Conservation (phyloP, 805 yeast species). For the Hanseniaspora meyeri region DNA sequence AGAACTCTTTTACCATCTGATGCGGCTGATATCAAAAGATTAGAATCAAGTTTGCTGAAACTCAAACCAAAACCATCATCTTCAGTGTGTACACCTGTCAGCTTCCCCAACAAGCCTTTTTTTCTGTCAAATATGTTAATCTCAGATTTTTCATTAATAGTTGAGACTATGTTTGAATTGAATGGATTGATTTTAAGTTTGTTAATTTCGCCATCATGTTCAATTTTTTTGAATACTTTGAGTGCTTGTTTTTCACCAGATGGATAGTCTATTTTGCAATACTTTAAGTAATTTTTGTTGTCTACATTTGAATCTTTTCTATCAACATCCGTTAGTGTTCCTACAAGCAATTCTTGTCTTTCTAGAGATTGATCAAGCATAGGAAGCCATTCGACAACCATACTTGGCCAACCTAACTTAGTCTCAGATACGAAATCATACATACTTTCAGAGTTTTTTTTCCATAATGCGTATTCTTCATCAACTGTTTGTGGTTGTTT, state of each 20-base stretch:
- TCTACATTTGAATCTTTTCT: conserved; percentile 49
- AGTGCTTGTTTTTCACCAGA: conserved; percentile 37
- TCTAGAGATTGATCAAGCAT: conserved; percentile 23
- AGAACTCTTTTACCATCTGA: conserved; percentile 56
- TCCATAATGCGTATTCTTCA: conserved; percentile 66
- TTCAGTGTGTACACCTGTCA: conserved; percentile 36
- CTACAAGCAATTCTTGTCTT: conserved; percentile 45
- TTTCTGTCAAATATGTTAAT: conserved; percentile 40
- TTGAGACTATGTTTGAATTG: conserved; percentile 41
- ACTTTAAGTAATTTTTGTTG: conserved; percentile 52
- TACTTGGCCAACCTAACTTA: conserved; percentile 69
- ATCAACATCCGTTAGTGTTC: conserved; percentile 33
- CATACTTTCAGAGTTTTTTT: conserved; percentile 69
- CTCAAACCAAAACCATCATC: conserved; percentile 66
- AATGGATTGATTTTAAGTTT: conserved; percentile 64
- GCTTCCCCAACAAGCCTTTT: conserved; percentile 23
- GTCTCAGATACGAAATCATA: conserved; percentile 74
- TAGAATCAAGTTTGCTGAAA: conserved; percentile 43
- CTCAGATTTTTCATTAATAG: conserved; percentile 57
- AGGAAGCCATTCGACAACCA: conserved; percentile 70
- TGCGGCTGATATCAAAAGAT: conserved; percentile 45
- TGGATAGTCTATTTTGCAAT: conserved; percentile 53
- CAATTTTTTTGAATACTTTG: conserved; percentile 47
- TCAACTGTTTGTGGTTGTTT: conserved; percentile 28
- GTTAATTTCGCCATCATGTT: conserved; percentile 54